Percentiles rank a stretch among this genome's conserved stretches.
phyloP scores from a whole-genome alignment of 2,329 filamentous ascomycete species.

The Coniochaeta sp. region DNA sequence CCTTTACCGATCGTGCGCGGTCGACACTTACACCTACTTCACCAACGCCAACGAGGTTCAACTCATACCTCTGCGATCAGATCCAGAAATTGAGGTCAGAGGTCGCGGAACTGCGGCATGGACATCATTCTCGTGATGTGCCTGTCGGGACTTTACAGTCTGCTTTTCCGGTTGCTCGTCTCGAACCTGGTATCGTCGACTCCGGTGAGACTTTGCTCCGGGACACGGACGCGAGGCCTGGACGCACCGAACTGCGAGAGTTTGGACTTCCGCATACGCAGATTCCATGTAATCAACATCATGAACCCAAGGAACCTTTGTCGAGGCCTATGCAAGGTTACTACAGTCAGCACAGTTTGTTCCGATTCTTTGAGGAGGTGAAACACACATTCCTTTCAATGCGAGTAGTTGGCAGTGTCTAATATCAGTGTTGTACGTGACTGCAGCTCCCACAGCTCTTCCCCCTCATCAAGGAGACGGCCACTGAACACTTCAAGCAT shows the following conservation, averaged over 20 bases:
- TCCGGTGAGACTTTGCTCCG: not conserved
- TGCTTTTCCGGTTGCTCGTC: not conserved
- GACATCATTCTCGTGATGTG: not conserved
- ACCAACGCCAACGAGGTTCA: not conserved
- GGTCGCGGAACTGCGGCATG: not conserved
- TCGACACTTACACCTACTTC: not conserved
- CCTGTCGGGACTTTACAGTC: not conserved
- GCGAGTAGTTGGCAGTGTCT: not conserved
- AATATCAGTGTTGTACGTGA: not conserved
- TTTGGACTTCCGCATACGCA: not conserved
- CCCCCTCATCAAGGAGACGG: constrained; percentile 12
- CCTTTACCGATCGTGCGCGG: constrained; percentile 8
- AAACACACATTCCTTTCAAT: not conserved
- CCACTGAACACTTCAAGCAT: constrained; percentile 13
- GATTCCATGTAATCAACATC: not conserved
- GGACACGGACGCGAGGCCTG: not conserved
- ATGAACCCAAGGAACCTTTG: not conserved
- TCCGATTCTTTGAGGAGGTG: constrained; percentile 15
- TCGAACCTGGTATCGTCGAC: not conserved
- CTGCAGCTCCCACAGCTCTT: constrained; percentile 12
- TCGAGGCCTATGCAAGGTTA: constrained; percentile 10
- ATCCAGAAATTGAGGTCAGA: not conserved
- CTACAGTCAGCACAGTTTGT: constrained; percentile 12
- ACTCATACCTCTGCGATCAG: not conserved
- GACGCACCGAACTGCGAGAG: no score